These are phyloP conservation scores for Phytophthora quininea DNA, from an alignment of 352 stramenopile genomes.

Conservation along the genomic window DNA sequence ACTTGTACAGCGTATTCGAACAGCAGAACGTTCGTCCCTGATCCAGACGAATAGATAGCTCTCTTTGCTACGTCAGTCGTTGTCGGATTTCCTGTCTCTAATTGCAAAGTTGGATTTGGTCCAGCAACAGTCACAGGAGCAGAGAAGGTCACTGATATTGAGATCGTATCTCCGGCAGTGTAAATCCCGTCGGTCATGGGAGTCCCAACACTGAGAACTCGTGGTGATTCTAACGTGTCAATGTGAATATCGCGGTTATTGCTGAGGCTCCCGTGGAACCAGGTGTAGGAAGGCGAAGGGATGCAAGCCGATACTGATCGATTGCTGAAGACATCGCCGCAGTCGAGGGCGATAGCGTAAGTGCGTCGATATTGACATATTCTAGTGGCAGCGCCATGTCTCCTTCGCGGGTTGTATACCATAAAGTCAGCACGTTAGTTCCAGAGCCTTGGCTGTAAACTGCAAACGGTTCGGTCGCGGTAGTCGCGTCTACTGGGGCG, in stretches of 20 bases:
- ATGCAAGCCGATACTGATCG: constrained; percentile 37
- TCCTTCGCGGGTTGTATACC: constrained; percentile 41
- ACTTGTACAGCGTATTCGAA: constrained; percentile 64
- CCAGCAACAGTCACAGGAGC: constrained; percentile 55
- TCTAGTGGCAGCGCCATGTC: constrained; percentile 65
- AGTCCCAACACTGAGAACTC: constrained; percentile 55
- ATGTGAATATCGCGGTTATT: constrained; percentile 72
- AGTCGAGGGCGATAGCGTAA: constrained; percentile 30
- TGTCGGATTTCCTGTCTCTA: constrained; percentile 36
- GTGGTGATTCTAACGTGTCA: constrained; percentile 59
- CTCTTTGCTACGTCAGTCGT: constrained; percentile 17
- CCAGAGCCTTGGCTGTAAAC: constrained; percentile 48
- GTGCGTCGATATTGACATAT: constrained; percentile 60
- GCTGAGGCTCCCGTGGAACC: constrained; percentile 56
- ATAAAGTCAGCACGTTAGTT: constrained; percentile 43
- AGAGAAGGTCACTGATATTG: constrained; percentile 54
- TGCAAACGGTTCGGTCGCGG: constrained; percentile 18
- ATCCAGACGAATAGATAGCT: constrained; percentile 54
- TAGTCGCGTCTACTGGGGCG: background rate
- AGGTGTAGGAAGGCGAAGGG: constrained; percentile 49
- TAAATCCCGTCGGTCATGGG: constrained; percentile 58
- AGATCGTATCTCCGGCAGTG: constrained; percentile 58
- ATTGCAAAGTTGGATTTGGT: constrained; percentile 34
- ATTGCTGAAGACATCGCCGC: constrained; percentile 34
- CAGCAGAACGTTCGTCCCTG: constrained; percentile 35